Evolutionary conservation across 2,329 filamentous ascomycete species (phyloP).

Genomic region (Elsinoe australis): DNA sequence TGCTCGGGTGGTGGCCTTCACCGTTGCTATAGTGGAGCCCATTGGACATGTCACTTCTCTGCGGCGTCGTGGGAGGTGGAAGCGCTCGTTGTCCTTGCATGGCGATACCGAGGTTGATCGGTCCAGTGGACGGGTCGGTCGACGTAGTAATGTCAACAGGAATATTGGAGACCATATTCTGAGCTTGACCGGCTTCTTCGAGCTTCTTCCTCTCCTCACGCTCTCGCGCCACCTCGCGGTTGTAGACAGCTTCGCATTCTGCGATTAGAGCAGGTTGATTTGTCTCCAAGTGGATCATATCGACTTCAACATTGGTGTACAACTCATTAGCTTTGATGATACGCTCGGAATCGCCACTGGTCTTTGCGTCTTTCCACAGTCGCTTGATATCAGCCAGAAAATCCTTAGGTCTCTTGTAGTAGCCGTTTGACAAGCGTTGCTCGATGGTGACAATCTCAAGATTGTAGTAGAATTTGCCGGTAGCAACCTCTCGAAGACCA

Average conservation of each 20-base stretch:
- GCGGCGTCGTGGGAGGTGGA: conserved; percentile 47
- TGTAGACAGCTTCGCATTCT: conserved; percentile 76
- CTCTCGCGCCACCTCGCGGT: conserved; percentile 60
- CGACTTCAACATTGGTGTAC: conserved; percentile 85
- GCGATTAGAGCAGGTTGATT: conserved; percentile 54
- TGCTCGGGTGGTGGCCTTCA: conserved; percentile 31
- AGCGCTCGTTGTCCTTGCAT: conserved; percentile 46
- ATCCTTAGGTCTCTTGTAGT: conserved; percentile 83
- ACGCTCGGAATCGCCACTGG: conserved; percentile 72
- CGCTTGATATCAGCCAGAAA: conserved; percentile 82
- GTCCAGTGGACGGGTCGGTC: conserved; percentile 39
- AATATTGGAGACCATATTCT: conserved; percentile 36
- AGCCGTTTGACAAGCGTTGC: conserved; percentile 92
- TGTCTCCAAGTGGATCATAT: conserved; percentile 68
- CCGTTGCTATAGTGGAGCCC: conserved; percentile 42
- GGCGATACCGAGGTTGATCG: conserved; percentile 53
- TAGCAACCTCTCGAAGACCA: conserved; percentile 66
- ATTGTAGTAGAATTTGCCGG: conserved; percentile 88
- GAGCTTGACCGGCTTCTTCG: conserved; percentile 54
- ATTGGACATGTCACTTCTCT: conserved; percentile 53
- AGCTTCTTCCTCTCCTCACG: conserved; percentile 50
- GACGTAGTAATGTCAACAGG: conserved; percentile 33
- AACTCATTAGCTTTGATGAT: conserved; percentile 86
- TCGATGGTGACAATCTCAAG: conserved; percentile 88
- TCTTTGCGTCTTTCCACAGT: conserved; percentile 75